A percentile compares a stretch with the other conserved stretches of the same genome.
These are phyloP conservation scores for Gossypium schwendimanii DNA, from an alignment of 441 rosid genomes.

Conservation along the genomic window DNA sequence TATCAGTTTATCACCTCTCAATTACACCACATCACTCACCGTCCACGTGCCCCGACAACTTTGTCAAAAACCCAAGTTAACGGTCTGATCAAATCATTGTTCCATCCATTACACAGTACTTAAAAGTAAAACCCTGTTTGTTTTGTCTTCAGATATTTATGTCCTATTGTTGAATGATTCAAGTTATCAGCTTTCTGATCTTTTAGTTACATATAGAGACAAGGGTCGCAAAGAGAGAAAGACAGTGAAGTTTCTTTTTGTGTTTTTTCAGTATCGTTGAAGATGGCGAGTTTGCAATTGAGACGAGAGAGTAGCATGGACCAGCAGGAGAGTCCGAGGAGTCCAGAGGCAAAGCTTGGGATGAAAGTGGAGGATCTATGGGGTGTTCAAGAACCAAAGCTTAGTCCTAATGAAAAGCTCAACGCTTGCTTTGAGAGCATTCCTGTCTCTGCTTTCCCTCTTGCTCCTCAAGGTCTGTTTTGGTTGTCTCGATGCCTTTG, in stretches of 20 bases:
- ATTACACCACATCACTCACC: neutral
- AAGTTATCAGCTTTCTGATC: neutral
- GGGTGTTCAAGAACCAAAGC: conserved; percentile 78
- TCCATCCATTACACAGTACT: neutral
- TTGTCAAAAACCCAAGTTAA: neutral
- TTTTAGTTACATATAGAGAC: neutral
- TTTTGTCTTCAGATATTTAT: neutral
- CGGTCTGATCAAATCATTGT: neutral
- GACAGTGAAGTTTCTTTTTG: neutral
- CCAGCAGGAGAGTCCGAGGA: conserved; percentile 51
- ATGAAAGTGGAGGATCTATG: conserved; percentile 92
- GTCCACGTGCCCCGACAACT: conserved; percentile 19
- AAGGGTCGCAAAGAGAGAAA: no score
- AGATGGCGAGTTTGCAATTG: conserved; percentile 55
- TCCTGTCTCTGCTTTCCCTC: conserved; percentile 86
- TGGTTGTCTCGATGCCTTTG: neutral
- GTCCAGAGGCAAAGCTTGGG: conserved; percentile 87
- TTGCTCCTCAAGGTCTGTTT: conserved; percentile 26
- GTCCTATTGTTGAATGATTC: neutral
- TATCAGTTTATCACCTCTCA: no score
- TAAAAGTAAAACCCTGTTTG: neutral
- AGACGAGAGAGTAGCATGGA: conserved; percentile 31
- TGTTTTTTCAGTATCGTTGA: neutral
- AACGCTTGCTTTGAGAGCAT: conserved; percentile 92
- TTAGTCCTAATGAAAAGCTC: conserved; percentile 84